Evolutionary conservation across 805 yeast species (phyloP), one percentile per base, ranked within the genome.

Genomic region (Helenozyma rhizophorensis): DNA sequence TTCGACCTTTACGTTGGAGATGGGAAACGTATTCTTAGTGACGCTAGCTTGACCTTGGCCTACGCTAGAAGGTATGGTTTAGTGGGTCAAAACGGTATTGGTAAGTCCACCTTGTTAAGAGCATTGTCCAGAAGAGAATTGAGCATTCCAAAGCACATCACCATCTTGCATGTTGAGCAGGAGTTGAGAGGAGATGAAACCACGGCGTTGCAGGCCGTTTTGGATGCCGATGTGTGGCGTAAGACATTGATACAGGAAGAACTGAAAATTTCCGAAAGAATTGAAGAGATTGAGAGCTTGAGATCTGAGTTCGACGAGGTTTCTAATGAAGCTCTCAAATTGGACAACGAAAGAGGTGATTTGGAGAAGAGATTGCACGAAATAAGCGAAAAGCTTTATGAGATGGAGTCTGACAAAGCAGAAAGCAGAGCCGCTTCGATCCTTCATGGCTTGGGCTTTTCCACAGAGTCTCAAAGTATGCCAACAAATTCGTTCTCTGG

Each of bases 141-240:
- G 48, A 79, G 87, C 37, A 83, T 93, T 48, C 97, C 98, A 10
- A 88, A 85, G 50, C 97, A 93, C 58, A 90, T 93, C 43, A 85
- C 97, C 2, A 85, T 93, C 59, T 70, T 93, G 48, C 96, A 93
- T 53, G 99, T 93, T 36, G 99, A 93, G 59, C 99, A 93, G 73
- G 99, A 93, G 68, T 76, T 93, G 30, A 73, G 78, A 47, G 98
- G 98, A 52, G 97, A 90, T 53, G 97, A 89, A 32, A 83, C 86
- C 2, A 59, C 79, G 8, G 99, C 97, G 1, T 58, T 93, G 34
- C 96, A 90, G 59, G 83, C 96, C 42, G 98, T 93, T n/a, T 69
- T 93, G 45, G 98, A 93, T 64, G 98, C 99, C 1, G 99, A 93
- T 65, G 99, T 93, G 25, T 93, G 99, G 99, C 76, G 99, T 60